These are phyloP conservation scores for Cryphonectria carpinicola DNA, from an alignment of 2,329 filamentous ascomycete genomes.

Conservation along the genomic window DNA sequence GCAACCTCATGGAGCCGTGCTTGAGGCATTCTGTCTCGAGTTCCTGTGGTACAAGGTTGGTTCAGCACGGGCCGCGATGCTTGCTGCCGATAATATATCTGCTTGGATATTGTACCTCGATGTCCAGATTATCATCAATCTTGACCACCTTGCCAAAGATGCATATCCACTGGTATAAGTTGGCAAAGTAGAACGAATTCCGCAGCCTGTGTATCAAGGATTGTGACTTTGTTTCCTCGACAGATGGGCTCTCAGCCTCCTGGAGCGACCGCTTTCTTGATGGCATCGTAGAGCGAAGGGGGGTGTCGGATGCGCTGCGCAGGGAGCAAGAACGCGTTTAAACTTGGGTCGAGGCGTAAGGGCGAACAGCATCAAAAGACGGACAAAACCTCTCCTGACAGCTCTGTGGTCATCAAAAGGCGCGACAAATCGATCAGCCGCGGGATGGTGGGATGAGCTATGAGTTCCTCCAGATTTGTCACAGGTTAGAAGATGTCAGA, in stretches of 20 bases:
- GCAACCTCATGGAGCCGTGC: constrained; percentile 72
- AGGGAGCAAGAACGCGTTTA: constrained; percentile 17
- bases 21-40: constrained; percentile 88
- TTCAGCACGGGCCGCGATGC: constrained; percentile 13
- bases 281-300: constrained; percentile 43
- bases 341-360: background rate
- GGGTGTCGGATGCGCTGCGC: constrained; percentile 8
- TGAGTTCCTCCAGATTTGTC: background rate
- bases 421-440: background rate
- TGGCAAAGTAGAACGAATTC: constrained; percentile 95
- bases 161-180: constrained; percentile 90
- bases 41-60: constrained; percentile 63
- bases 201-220: constrained; percentile 69
- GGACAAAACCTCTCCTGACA: constrained; percentile 11
- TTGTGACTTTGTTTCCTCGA: constrained; percentile 34
- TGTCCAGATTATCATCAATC: constrained; percentile 84
- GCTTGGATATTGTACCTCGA: constrained; percentile 67
- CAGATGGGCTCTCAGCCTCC: constrained; percentile 45
- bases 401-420: background rate
- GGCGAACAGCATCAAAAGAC: background rate
- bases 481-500: constrained; percentile 7
- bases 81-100: constrained; percentile 5
- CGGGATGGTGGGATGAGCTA: background rate
- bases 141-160: constrained; percentile 89
- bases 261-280: constrained; percentile 53